Conservation (phyloP, 2,329 filamentous ascomycete genomes). For the Zymoseptoria brevis region DNA sequence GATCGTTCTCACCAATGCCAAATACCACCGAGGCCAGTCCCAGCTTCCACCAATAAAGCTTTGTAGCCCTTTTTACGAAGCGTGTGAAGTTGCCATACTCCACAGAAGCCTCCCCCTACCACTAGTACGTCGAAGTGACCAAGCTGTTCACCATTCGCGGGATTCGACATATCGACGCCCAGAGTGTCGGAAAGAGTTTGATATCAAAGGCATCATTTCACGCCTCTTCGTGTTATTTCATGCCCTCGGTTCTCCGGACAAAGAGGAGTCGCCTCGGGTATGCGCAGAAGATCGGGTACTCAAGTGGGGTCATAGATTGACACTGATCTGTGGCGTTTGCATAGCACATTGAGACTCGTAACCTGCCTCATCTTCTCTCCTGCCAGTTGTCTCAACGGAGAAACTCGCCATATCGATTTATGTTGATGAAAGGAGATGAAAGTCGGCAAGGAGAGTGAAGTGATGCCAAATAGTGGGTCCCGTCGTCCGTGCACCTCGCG, state of each 20-base stretch:
- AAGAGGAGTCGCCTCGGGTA: background rate
- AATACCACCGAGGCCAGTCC: background rate
- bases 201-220: no score
- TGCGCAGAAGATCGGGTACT: background rate
- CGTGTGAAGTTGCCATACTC: slow-evolving; percentile 2
- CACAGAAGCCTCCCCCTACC: slow-evolving; percentile 5
- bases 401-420: background rate
- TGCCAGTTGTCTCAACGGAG: background rate
- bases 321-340: background rate
- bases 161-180: background rate
- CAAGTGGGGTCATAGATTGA: background rate
- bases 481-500: background rate
- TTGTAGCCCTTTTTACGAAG: slow-evolving; percentile 3
- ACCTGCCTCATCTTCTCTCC: background rate
- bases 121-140: slow-evolving; percentile 3
- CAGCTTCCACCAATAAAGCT: slow-evolving; percentile 2
- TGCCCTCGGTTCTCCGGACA: background rate
- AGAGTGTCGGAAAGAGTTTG: no score
- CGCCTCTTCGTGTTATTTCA: no score
- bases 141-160: background rate
- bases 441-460: background rate
- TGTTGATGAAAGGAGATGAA: background rate
- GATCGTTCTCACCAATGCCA: slow-evolving; percentile 4
- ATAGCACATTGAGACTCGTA: background rate
- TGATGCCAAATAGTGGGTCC: background rate